phyloP scores from a whole-genome alignment of 345 rosid species.

The Sisymbrium irio region DNA sequence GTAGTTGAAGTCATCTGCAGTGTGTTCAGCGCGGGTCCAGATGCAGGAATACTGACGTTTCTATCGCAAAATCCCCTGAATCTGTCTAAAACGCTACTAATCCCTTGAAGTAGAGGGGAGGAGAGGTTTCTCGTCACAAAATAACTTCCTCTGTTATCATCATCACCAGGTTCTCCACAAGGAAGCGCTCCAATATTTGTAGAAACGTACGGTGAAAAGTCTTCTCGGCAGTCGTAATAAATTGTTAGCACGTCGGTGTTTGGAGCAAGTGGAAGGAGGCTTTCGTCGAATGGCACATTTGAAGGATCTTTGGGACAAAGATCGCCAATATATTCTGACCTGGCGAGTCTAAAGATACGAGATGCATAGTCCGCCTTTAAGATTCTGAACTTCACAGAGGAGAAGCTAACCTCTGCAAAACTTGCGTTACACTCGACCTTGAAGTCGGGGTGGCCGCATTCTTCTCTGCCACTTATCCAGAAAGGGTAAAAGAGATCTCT shows the following conservation, averaged over 20 bases:
- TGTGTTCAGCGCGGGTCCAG: not conserved
- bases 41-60: slow-evolving; percentile 24
- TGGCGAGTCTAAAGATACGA: not conserved
- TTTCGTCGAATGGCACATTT: slow-evolving; percentile 11
- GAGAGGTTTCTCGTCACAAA: not conserved
- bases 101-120: rapidly evolving
- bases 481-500: slow-evolving; percentile 31
- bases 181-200: not conserved
- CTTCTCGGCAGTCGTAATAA: slow-evolving; percentile 22
- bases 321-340: not conserved
- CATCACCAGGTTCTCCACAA: not conserved
- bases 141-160: not conserved
- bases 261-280: not conserved
- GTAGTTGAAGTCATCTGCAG: rapidly evolving
- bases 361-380: not conserved
- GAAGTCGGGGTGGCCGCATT: slow-evolving; percentile 39
- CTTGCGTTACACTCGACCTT: slow-evolving; percentile 20
- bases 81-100: not conserved
- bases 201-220: not conserved
- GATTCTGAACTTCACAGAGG: not conserved
- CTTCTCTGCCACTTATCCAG: slow-evolving; percentile 12
- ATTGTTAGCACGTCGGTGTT: slow-evolving; percentile 2
- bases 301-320: not conserved
- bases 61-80: not conserved
- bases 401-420: not conserved